phyloP scores from a whole-genome alignment of 768 basidiomycete genomes.

The Gelatoporia subvermispora region DNA sequence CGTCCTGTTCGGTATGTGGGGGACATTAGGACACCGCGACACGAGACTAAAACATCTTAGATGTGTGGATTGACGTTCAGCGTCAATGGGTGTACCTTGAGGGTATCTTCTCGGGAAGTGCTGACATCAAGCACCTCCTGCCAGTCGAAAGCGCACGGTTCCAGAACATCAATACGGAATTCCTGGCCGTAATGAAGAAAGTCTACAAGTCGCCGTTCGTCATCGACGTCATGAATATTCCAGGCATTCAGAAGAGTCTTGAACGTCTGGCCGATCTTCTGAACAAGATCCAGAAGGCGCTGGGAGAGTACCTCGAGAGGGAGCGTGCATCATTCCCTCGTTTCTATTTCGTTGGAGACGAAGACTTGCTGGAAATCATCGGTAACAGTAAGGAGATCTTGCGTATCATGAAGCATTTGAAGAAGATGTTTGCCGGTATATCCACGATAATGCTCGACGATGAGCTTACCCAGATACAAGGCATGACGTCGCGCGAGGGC shows the following conservation, averaged over 20 bases:
- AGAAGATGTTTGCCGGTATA: slow-evolving; percentile 99
- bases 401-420: slow-evolving; percentile 97
- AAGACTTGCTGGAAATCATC: slow-evolving; percentile 97
- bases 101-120: slow-evolving; percentile 99
- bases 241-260: slow-evolving; percentile 92
- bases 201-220: slow-evolving; percentile 99
- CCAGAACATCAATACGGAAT: slow-evolving; percentile 97
- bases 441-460: slow-evolving; percentile 86
- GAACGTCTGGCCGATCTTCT: slow-evolving; percentile 94
- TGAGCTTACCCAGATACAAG: slow-evolving; percentile 81
- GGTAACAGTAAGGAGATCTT: slow-evolving; percentile 99
- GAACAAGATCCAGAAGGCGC: slow-evolving; percentile 98
- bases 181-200: slow-evolving; percentile 98
- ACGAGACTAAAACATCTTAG: slow-evolving; percentile 32
- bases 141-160: slow-evolving; percentile 98
- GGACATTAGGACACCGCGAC: neutral
- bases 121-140: slow-evolving; percentile 97
- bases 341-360: slow-evolving; percentile 99
- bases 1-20: slow-evolving; percentile 78
- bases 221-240: slow-evolving; percentile 94
- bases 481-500: slow-evolving; percentile 94
- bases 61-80: slow-evolving; percentile 99
- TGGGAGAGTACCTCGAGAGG: slow-evolving; percentile 97
- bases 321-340: slow-evolving; percentile 98
- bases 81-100: slow-evolving; percentile 99